Evolutionary conservation across 148 eudicot species (phyloP).

Genomic region (Vaccinium vitisidaea): DNA sequence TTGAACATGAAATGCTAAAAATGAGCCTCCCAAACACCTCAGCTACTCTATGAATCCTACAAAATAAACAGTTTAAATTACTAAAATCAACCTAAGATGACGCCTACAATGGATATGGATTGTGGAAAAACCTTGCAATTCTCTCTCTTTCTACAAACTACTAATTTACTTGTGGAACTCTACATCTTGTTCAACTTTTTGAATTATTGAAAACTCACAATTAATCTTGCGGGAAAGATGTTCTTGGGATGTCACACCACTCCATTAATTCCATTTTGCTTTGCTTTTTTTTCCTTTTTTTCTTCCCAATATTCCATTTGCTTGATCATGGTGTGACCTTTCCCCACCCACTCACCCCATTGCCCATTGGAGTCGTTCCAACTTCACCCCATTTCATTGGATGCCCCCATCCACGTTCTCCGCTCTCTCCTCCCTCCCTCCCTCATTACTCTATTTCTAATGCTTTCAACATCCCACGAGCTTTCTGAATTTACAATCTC

Average conservation of each 20-base stretch:
- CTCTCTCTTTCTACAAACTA: too few relatives aligned
- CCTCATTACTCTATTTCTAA: constrained; percentile 12
- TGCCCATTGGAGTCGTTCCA: not conserved
- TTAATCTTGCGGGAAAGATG: not conserved
- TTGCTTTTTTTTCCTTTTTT: not conserved
- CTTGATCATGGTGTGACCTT: not conserved
- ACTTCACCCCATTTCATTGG: not conserved
- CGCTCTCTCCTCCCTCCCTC: constrained; percentile 2
- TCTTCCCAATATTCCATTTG: constrained; percentile 1
- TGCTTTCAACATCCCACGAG: constrained; percentile 31
- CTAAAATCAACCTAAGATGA: too few relatives aligned
- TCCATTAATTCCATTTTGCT: not conserved
- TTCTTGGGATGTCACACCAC: not conserved
- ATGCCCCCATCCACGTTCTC: not conserved
- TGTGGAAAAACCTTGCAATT: too few relatives aligned
- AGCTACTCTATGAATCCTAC: too few relatives aligned
- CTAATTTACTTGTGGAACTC: too few relatives aligned
- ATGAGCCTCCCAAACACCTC: too few relatives aligned
- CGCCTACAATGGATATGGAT: too few relatives aligned
- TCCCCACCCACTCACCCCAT: not conserved
- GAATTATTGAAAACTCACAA: too few relatives aligned
- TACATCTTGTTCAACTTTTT: too few relatives aligned
- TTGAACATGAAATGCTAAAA: too few relatives aligned
- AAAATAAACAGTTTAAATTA: too few relatives aligned
- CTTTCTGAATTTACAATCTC: constrained; percentile 15